phyloP scores from a whole-genome alignment of 192 early-diverging fungal genomes.

The Coemansia sp. region DNA sequence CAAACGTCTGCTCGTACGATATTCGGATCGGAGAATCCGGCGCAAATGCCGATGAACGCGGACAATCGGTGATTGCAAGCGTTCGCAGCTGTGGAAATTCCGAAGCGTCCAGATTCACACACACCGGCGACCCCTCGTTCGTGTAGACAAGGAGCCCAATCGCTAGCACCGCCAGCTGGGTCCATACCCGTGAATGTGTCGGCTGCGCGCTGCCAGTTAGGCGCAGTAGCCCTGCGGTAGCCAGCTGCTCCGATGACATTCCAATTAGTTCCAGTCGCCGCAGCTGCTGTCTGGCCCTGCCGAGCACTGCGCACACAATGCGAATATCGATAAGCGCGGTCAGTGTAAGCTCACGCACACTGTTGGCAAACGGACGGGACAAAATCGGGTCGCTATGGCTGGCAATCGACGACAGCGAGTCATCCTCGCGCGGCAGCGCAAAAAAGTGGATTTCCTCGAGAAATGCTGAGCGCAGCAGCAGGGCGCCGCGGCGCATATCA shows the following conservation, averaged over 20 bases:
- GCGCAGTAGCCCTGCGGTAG: constrained; percentile 7
- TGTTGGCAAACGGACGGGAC: neutral
- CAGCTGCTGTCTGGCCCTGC: constrained; percentile 3
- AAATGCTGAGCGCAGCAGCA: constrained; percentile 19
- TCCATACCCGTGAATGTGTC: neutral
- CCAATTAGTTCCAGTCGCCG: constrained; percentile 20
- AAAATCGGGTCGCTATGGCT: constrained; percentile 25
- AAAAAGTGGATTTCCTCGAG: constrained; percentile 22
- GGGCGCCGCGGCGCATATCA: constrained; percentile 37
- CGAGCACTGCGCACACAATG: constrained; percentile 20
- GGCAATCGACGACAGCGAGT: constrained; percentile 23
- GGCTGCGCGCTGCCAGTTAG: neutral
- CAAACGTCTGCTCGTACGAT: constrained; percentile 22
- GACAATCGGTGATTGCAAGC: constrained; percentile 15
- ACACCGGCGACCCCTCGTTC: neutral
- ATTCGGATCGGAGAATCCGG: constrained; percentile 12
- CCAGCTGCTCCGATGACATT: constrained; percentile 19
- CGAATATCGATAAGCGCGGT: constrained; percentile 36
- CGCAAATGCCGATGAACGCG: neutral
- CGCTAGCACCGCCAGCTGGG: neutral
- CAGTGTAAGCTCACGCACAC: constrained; percentile 16
- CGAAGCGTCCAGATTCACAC: constrained; percentile 9
- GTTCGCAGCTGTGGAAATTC: constrained; percentile 27
- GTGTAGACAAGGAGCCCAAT: constrained; percentile 5
- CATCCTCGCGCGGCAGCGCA: constrained; percentile 25